Percentiles rank a stretch among this genome's conserved stretches.
Conservation (phyloP, 192 early-diverging fungal species). For the Backusella psychrophila region DNA sequence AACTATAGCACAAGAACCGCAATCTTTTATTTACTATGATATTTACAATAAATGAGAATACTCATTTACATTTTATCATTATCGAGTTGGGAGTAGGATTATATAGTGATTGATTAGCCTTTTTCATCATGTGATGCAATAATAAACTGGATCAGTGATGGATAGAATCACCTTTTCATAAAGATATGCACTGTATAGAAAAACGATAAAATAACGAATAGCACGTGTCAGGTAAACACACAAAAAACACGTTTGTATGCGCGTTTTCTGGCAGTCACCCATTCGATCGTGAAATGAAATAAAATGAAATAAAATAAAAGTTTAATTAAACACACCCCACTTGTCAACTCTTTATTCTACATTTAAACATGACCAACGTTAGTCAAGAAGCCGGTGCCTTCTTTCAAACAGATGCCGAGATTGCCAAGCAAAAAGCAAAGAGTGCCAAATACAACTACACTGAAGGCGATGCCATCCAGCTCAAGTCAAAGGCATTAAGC, state of each 20-base stretch:
- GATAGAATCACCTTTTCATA: no score
- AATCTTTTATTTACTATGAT: no score
- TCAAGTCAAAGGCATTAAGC: constrained; percentile 64
- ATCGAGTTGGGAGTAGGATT: no score
- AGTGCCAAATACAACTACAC: constrained; percentile 57
- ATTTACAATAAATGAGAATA: no score
- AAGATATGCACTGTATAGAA: no score
- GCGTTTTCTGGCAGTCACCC: not conserved
- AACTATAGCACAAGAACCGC: no score
- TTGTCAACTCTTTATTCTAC: not conserved
- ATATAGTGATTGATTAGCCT: no score
- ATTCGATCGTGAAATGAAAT: not conserved
- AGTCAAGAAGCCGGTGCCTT: constrained; percentile 58
- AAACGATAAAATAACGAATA: not conserved
- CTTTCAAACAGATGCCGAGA: constrained; percentile 74
- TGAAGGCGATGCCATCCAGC: constrained; percentile 54
- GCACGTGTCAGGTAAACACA: not conserved
- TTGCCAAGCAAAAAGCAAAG: constrained; percentile 49
- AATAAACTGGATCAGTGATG: no score
- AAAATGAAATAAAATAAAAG: not conserved
- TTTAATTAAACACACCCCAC: not conserved
- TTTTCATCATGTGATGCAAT: no score
- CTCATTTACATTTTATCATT: no score
- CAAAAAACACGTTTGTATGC: not conserved
- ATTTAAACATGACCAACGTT: constrained; percentile 51